Percentiles rank a stretch among this genome's conserved stretches.
phyloP scores from a whole-genome alignment of 2,329 filamentous ascomycete genomes.

The Arthroderma sp. region DNA sequence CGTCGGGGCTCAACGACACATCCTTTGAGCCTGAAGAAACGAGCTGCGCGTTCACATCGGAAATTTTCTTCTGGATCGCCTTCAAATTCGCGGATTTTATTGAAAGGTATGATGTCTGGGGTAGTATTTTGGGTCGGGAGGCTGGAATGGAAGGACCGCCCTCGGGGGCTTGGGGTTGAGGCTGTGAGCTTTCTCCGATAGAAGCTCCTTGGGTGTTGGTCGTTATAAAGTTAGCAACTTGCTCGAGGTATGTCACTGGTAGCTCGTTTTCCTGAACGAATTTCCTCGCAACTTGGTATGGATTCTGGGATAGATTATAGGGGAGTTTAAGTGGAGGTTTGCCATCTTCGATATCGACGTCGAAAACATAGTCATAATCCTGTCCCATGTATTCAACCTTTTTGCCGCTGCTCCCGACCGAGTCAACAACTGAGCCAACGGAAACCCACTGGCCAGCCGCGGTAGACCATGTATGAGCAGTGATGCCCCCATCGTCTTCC shows the following conservation, averaged over 20 bases:
- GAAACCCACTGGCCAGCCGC: conserved; percentile 64
- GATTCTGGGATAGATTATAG: conserved; percentile 83
- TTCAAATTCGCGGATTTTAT: conserved; percentile 60
- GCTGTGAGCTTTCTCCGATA: conserved; percentile 64
- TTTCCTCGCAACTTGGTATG: conserved; percentile 79
- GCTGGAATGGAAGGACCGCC: conserved; percentile 19
- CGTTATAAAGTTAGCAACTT: conserved; percentile 84
- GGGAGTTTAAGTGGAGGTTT: conserved; percentile 88
- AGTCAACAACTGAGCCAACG: conserved; percentile 88
- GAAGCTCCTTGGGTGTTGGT: conserved; percentile 79
- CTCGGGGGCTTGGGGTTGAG: conserved; percentile 44
- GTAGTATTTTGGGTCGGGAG: conserved; percentile 48
- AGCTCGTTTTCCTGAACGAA: conserved; percentile 85
- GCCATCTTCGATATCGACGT: conserved; percentile 90
- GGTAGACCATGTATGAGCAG: conserved; percentile 76
- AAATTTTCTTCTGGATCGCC: conserved; percentile 63
- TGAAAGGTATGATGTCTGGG: conserved; percentile 65
- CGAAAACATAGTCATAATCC: conserved; percentile 92
- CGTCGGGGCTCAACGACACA: conserved; percentile 57
- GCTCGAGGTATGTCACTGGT: conserved; percentile 74
- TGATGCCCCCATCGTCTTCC: conserved; percentile 66
- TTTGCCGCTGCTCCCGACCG: conserved; percentile 66
- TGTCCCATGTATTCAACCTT: conserved; percentile 68
- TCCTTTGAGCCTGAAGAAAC: conserved; percentile 59
- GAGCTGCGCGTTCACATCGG: conserved; percentile 56